phyloP scores from a whole-genome alignment of 352 stramenopile genomes.

The Globisporangium perplexum region DNA sequence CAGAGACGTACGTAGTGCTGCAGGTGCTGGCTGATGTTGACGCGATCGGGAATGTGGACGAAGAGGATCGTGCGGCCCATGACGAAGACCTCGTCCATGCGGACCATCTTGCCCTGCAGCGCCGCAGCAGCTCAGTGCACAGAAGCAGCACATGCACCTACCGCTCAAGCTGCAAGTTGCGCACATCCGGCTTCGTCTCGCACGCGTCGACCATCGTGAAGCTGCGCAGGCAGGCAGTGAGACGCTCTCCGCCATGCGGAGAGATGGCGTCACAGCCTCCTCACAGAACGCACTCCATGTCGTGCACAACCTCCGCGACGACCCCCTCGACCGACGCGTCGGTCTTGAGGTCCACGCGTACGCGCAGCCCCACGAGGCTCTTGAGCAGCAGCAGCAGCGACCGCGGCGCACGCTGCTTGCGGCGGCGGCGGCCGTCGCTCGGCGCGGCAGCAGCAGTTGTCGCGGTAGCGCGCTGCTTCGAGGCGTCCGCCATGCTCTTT shows the following conservation, averaged over 20 bases:
- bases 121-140: not conserved
- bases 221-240: slow-evolving; percentile 21
- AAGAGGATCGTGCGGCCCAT: slow-evolving; percentile 85
- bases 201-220: slow-evolving; percentile 70
- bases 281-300: slow-evolving; percentile 67
- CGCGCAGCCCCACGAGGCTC: slow-evolving; percentile 74
- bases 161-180: too few relatives aligned
- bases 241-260: too few relatives aligned
- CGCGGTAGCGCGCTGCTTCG: too few relatives aligned
- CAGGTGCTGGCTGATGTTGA: slow-evolving; percentile 76
- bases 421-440: not conserved
- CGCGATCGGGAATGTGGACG: slow-evolving; percentile 83
- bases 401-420: slow-evolving; percentile 24
- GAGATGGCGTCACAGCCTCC: too few relatives aligned
- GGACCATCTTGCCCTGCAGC: slow-evolving; percentile 39
- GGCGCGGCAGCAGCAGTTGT: too few relatives aligned
- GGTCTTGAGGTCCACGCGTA: slow-evolving; percentile 83
- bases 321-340: slow-evolving; percentile 72
- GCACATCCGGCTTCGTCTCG: slow-evolving; percentile 70
- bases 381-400: slow-evolving; percentile 79
- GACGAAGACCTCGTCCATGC: slow-evolving; percentile 83
- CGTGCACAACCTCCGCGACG: slow-evolving; percentile 77
- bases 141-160: too few relatives aligned
- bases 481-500: too few relatives aligned
- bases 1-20: slow-evolving; percentile 61